These are phyloP conservation scores for Lactarius hatsudake DNA, from an alignment of 768 basidiomycete species.

Conservation along the genomic window DNA sequence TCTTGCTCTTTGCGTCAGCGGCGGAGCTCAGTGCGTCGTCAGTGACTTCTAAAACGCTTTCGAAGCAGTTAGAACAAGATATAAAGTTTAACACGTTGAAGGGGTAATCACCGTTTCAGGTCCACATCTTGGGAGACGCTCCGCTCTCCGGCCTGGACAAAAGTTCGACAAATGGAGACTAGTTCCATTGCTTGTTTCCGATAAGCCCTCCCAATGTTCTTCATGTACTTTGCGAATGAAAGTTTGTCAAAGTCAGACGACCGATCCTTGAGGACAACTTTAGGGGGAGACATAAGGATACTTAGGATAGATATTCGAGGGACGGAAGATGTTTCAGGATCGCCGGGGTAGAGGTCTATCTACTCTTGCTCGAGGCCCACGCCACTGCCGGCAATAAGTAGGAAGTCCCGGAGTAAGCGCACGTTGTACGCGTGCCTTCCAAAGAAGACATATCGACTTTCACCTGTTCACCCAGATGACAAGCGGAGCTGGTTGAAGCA, in stretches of 20 bases:
- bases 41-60: background rate
- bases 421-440: background rate
- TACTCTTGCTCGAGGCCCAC: background rate
- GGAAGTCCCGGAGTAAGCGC: background rate
- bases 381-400: background rate
- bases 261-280: background rate
- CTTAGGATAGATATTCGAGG: background rate
- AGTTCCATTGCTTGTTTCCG: slow-evolving; percentile 2
- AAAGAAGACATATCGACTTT: background rate
- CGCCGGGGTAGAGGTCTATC: background rate
- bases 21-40: slow-evolving; percentile 9
- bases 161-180: slow-evolving; percentile 6
- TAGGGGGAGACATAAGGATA: background rate
- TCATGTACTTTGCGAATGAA: background rate
- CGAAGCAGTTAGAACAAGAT: background rate
- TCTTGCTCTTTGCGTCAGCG: background rate
- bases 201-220: background rate
- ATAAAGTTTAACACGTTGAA: background rate
- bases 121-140: background rate
- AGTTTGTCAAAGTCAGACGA: background rate
- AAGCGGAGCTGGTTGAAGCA: background rate
- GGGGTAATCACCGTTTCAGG: background rate
- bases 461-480: background rate
- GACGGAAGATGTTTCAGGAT: background rate
- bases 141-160: background rate